Evolutionary conservation across 495 filamentous ascomycete species (phyloP), one percentile per base, ranked within the genome.

Genomic region (Lophiotrema nucula): DNA sequence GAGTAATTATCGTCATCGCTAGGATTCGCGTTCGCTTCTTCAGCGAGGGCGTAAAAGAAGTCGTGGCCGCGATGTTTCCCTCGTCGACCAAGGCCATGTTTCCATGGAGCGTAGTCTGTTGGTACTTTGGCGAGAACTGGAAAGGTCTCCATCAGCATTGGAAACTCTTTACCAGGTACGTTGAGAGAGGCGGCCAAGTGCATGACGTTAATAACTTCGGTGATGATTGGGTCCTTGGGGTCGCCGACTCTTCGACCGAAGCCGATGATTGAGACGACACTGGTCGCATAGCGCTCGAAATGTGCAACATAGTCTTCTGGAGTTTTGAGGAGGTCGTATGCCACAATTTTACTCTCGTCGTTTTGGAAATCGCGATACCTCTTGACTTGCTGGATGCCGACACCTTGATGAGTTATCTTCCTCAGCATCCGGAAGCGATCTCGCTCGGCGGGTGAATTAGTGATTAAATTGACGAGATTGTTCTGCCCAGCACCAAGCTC

Each of bases 131-230:
- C 72, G n/a, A 78, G 70, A 31, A 79, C 41, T 43, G 81, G 80
- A 37, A 83, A 84, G 0, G 80, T 83, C 62, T 83, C 81, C 60
- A 83, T 74, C 16, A 83, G 57, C 81, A 84, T 84, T 3, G 81
- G 82, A 50, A 83, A 83, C 0, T 65, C 75, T 58, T 81, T 84
- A 15, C 81, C 81, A 1, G 82, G 82, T 19, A 73, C 72, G 59
- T 73, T 73, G 39, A 74, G 56, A 44, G 67, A 66, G 13, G 70
- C 69, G 2, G 72, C 72, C 8, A 39, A 37, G 21, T 73, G 72
- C 72, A 74, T 74, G 13, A 72, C 55, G 13, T 64, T 62, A 70
- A 77, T 76, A 4, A 77, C 74, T 45, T 76, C 75, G 0, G 74
- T 76, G 50, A 77, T 75, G 48, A 77, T 74, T 13, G 73, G 73